Evolutionary conservation across 2,329 filamentous ascomycete genomes (phyloP).

Genomic region (Knufia fluminis): DNA sequence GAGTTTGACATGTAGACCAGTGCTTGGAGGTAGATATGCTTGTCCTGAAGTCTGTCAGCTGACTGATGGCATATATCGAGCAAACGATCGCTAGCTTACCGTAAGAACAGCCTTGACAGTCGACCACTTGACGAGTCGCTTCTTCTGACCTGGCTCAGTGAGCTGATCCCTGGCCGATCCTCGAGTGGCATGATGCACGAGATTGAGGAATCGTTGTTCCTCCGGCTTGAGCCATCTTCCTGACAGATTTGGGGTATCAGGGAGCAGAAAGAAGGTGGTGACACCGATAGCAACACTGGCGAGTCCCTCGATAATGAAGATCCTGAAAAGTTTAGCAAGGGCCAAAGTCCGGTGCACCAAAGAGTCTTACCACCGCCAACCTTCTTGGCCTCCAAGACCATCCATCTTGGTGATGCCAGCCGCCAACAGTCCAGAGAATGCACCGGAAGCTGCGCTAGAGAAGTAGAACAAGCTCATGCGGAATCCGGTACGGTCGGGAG

Average conservation of each 20-base stretch:
- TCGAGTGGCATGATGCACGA: conserved; percentile 7
- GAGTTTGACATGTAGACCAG: conserved; percentile 38
- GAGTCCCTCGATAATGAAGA: conserved; percentile 53
- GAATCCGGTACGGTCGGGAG: conserved; percentile 16
- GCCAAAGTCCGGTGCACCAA: too few species aligned
- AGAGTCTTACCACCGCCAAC: conserved; percentile 71
- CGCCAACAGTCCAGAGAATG: conserved; percentile 62
- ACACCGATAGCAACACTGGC: conserved; percentile 46
- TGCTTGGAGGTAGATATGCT: conserved; percentile 39
- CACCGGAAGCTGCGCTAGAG: conserved; percentile 59
- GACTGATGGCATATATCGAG: too few species aligned
- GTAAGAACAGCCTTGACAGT: neutral
- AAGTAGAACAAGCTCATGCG: conserved; percentile 19
- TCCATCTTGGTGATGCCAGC: conserved; percentile 44
- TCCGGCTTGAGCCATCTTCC: conserved; percentile 10
- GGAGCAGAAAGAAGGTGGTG: conserved; percentile 7
- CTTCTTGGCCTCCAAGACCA: conserved; percentile 48
- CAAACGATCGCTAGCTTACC: too few species aligned
- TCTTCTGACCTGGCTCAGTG: neutral
- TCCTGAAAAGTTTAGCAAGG: too few species aligned
- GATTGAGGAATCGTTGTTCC: conserved; percentile 9
- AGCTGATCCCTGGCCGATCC: conserved; percentile 1
- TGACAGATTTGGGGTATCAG: conserved; percentile 9
- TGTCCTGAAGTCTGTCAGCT: conserved; percentile 27
- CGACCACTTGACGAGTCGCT: neutral